Conservation (phyloP, 2,329 filamentous ascomycete genomes). For the Orbilia ellipsospora region DNA sequence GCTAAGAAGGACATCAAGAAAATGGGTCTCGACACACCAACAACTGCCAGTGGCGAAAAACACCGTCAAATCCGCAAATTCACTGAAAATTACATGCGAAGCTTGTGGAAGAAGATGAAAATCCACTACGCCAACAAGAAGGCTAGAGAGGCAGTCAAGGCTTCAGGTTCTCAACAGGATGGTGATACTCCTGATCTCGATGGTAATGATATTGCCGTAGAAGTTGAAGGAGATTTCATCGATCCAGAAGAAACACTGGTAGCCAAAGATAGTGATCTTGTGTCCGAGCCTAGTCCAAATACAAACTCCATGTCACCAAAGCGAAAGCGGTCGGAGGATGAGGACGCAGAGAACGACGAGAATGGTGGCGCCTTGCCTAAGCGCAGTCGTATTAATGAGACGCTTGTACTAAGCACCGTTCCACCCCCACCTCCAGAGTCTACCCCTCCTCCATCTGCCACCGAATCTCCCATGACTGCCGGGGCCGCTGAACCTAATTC, state of each 20-base stretch:
- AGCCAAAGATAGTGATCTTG: slow-evolving; percentile 16
- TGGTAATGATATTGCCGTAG: slow-evolving; percentile 7
- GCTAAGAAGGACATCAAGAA: slow-evolving; percentile 53
- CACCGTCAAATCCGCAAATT: slow-evolving; percentile 49
- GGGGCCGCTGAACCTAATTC: slow-evolving; percentile 15
- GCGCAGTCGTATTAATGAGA: slow-evolving; percentile 51
- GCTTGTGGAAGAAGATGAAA: slow-evolving; percentile 54
- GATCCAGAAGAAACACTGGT: slow-evolving; percentile 5
- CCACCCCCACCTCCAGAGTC: slow-evolving; percentile 37
- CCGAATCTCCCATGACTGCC: slow-evolving; percentile 2
- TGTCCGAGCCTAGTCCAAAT: slow-evolving; percentile 45
- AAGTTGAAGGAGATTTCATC: slow-evolving; percentile 3
- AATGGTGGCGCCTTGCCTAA: slow-evolving; percentile 39
- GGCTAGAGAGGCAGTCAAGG: slow-evolving; percentile 20
- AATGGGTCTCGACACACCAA: slow-evolving; percentile 35
- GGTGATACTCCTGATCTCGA: slow-evolving; percentile 12
- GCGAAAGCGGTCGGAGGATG: slow-evolving; percentile 37
- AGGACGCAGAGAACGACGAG: slow-evolving; percentile 15
- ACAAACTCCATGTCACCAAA: slow-evolving; percentile 31
- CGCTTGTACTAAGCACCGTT: slow-evolving; percentile 41
- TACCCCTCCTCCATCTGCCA: slow-evolving; percentile 9
- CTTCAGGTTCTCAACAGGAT: slow-evolving; percentile 10
- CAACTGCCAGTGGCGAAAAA: slow-evolving; percentile 24
- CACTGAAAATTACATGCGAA: slow-evolving; percentile 36
- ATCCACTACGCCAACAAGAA: slow-evolving; percentile 42